Evolutionary conservation across 1,284 basidiomycete genomes (phyloP).

Genomic region (Sanguinoderma infundibulare): DNA sequence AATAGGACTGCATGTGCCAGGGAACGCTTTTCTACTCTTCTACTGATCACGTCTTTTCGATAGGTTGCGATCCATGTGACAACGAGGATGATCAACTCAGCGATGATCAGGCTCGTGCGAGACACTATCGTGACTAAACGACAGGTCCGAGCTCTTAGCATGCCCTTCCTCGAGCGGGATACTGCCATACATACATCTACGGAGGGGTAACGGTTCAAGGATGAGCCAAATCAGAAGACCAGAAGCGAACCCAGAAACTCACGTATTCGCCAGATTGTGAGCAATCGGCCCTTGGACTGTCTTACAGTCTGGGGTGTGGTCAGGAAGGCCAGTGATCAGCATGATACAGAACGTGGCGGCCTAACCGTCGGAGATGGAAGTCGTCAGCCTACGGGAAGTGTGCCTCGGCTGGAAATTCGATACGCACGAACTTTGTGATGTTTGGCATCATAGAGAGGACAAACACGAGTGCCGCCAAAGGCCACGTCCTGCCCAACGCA

Average conservation of each 20-base stretch:
- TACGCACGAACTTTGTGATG: conserved; percentile 7
- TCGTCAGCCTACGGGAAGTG: background rate
- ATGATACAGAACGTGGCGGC: background rate
- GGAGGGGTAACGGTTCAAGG: too few species aligned
- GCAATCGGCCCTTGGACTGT: background rate
- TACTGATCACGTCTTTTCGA: background rate
- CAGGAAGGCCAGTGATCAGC: background rate
- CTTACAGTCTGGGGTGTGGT: background rate
- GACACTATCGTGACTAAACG: conserved; percentile 6
- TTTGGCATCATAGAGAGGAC: conserved; percentile 4
- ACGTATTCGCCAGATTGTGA: background rate
- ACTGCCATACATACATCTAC: background rate
- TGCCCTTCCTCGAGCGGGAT: too few species aligned
- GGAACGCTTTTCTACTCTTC: background rate
- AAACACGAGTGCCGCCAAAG: background rate
- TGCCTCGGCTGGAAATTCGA: background rate
- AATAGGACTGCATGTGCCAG: background rate
- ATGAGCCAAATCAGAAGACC: background rate
- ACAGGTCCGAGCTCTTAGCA: too few species aligned
- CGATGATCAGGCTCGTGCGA: conserved; percentile 2
- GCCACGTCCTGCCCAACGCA: conserved; percentile 1
- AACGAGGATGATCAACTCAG: conserved; percentile 2
- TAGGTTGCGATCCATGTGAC: background rate
- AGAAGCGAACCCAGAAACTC: background rate
- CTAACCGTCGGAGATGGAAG: background rate